phyloP scores from a whole-genome alignment of 768 basidiomycete species.

The Phanerochaete carnosa region DNA sequence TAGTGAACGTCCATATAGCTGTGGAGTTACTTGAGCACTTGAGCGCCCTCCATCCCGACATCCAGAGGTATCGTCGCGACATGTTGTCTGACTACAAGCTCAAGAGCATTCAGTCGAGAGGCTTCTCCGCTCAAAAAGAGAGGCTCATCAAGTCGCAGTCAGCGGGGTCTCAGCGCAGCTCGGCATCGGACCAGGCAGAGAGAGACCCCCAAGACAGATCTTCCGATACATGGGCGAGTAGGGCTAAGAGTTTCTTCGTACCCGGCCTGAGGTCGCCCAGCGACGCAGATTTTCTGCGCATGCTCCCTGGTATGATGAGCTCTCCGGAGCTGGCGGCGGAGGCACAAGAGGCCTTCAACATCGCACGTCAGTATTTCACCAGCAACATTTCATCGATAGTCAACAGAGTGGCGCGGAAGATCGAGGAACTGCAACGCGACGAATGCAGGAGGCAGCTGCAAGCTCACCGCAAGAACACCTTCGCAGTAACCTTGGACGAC shows the following conservation, averaged over 20 bases:
- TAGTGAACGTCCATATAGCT: not conserved
- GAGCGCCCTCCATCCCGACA: not conserved
- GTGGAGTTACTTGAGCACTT: not conserved
- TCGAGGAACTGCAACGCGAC: not conserved
- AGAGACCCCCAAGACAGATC: too few relatives aligned
- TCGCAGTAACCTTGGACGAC: not conserved
- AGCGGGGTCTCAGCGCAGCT: not conserved
- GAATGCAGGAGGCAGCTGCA: conserved; percentile 4
- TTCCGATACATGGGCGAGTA: too few relatives aligned
- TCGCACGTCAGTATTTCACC: not conserved
- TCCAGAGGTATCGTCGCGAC: not conserved
- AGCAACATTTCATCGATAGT: not conserved
- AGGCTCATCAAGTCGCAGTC: not conserved
- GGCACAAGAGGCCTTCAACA: not conserved
- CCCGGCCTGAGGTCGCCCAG: not conserved
- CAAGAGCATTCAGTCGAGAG: not conserved
- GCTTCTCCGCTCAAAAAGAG: not conserved
- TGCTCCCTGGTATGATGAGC: not conserved
- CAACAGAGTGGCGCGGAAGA: not conserved
- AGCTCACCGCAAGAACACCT: not conserved
- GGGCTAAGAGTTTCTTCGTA: not conserved
- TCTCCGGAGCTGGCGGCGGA: conserved; percentile 4
- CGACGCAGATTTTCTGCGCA: conserved; percentile 2
- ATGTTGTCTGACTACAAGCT: not conserved
- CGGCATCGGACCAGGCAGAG: too few relatives aligned